Conservation (phyloP, 2,329 filamentous ascomycete genomes). For the Xylaria sp. region DNA sequence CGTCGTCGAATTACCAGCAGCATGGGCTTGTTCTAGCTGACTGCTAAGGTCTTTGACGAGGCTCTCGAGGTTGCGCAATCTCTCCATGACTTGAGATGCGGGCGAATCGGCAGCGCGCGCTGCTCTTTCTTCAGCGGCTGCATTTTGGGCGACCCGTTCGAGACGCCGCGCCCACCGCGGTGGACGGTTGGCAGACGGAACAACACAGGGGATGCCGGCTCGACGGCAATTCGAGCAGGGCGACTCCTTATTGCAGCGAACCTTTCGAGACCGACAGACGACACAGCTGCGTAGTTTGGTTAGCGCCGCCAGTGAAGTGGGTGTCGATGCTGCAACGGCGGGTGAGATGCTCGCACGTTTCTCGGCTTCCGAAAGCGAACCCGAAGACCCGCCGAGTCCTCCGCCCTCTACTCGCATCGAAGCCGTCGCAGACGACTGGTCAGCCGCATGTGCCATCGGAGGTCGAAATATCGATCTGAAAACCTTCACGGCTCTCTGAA, state of each 20-base stretch:
- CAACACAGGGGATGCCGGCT: slow-evolving; percentile 57
- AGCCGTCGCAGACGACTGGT: slow-evolving; percentile 6
- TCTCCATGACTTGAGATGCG: slow-evolving; percentile 52
- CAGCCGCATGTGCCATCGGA: slow-evolving; percentile 3
- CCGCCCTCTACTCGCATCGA: neutral
- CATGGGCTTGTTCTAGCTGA: slow-evolving; percentile 52
- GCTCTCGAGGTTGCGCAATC: slow-evolving; percentile 54
- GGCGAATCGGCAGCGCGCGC: slow-evolving; percentile 36
- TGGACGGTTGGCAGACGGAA: slow-evolving; percentile 55
- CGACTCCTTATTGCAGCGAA: slow-evolving; percentile 61
- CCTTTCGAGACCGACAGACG: slow-evolving; percentile 58
- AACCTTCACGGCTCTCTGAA: neutral
- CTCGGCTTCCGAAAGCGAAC: slow-evolving; percentile 27
- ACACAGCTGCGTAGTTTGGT: slow-evolving; percentile 36
- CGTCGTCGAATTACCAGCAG: slow-evolving; percentile 33
- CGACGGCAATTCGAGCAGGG: slow-evolving; percentile 63
- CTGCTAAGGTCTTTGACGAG: slow-evolving; percentile 57
- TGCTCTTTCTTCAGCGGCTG: slow-evolving; percentile 46
- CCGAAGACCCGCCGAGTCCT: neutral
- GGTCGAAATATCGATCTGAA: neutral
- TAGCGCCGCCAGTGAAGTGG: neutral
- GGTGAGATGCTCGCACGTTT: slow-evolving; percentile 27
- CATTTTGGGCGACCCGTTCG: slow-evolving; percentile 45
- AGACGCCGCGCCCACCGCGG: slow-evolving; percentile 61
- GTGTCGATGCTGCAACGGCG: neutral